Evolutionary conservation across 129 eudicot genomes (phyloP).

Genomic region (Tagetes erecta): DNA sequence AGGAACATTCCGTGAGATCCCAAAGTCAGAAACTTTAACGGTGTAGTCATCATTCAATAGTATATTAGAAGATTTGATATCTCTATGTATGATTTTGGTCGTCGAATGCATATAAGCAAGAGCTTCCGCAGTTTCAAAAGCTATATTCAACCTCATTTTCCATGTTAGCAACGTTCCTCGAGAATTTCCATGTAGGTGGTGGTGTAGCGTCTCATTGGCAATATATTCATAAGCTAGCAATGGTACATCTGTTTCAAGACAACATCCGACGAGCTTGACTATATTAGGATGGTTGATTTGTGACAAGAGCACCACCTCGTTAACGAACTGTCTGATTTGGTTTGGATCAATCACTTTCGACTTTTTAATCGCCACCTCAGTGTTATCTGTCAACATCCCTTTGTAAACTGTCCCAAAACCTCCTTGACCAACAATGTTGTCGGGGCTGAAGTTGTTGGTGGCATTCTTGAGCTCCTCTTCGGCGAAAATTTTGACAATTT

Average conservation of each 20-base stretch:
- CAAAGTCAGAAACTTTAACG: constrained; percentile 40
- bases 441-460: constrained; percentile 22
- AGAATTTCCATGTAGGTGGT: constrained; percentile 22
- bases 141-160: constrained; percentile 23
- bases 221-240: constrained; percentile 37
- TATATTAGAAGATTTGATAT: constrained; percentile 38
- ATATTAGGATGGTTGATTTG: constrained; percentile 38
- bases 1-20: constrained; percentile 35
- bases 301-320: constrained; percentile 34
- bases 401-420: constrained; percentile 36
- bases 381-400: constrained; percentile 31
- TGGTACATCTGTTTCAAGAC: constrained; percentile 36
- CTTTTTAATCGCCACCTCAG: constrained; percentile 35
- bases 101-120: constrained; percentile 37
- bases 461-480: constrained; percentile 37
- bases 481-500: constrained; percentile 30
- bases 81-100: constrained; percentile 32
- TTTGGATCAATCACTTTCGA: constrained; percentile 37
- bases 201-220: constrained; percentile 29
- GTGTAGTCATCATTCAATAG: constrained; percentile 16
- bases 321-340: constrained; percentile 36
- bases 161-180: neutral
- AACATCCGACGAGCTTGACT: constrained; percentile 36
- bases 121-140: constrained; percentile 37
- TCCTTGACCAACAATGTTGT: constrained; percentile 34